A percentile compares a stretch with the other conserved stretches of the same genome.
These are phyloP conservation scores for Globisporangium emineosum DNA, from an alignment of 352 stramenopile species.

Conservation along the genomic window DNA sequence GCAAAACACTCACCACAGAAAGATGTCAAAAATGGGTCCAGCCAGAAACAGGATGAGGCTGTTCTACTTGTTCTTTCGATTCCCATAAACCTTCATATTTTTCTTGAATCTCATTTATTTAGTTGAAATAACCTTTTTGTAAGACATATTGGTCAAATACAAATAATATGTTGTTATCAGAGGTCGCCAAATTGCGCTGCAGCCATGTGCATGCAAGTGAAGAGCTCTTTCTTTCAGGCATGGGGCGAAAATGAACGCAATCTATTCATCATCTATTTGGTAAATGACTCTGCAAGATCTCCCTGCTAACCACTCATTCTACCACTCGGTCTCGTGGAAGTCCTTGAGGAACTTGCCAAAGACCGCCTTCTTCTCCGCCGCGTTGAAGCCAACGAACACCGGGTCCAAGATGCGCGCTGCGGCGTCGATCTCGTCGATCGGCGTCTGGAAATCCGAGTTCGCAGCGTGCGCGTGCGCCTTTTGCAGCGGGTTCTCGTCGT, in stretches of 20 bases:
- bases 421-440: conserved; percentile 97
- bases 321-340: conserved; percentile 90
- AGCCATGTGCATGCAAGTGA: conserved; percentile 4
- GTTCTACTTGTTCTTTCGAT: no score
- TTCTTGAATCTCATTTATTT: neutral
- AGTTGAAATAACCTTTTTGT: neutral
- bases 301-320: conserved; percentile 14
- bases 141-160: neutral
- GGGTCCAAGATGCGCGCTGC: conserved; percentile 94
- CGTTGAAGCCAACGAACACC: conserved; percentile 89
- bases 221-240: neutral
- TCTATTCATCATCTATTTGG: conserved; percentile 6
- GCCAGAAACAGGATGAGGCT: neutral
- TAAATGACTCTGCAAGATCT: neutral
- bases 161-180: neutral
- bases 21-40: conserved; percentile 12
- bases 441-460: conserved; percentile 94
- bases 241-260: neutral
- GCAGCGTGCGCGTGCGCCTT: conserved; percentile 91
- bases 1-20: neutral
- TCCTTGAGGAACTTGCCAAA: conserved; percentile 89
- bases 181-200: neutral
- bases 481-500: conserved; percentile 96
- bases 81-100: neutral
- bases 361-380: conserved; percentile 34